phyloP scores from a whole-genome alignment of 2,329 filamentous ascomycete genomes.

The Talaromyces islandicus region DNA sequence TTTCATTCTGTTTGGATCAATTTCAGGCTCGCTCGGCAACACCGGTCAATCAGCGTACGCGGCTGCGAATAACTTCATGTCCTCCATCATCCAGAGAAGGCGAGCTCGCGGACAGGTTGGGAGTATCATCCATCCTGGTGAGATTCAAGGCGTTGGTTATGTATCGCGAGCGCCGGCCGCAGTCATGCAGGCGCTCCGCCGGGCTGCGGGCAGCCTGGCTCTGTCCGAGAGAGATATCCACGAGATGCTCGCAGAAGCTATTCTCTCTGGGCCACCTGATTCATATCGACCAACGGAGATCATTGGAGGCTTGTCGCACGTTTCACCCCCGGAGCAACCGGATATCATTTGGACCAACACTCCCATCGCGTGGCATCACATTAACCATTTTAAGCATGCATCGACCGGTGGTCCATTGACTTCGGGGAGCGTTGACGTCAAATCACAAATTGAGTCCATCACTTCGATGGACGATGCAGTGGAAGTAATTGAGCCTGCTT shows the following conservation, averaged over 20 bases:
- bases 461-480: neutral
- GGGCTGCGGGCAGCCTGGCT: too few species aligned
- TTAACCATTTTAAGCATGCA: neutral
- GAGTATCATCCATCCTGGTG: slow-evolving; percentile 21
- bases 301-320: slow-evolving; percentile 14
- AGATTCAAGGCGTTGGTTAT: slow-evolving; percentile 23
- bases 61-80: slow-evolving; percentile 18
- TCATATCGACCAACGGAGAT: slow-evolving; percentile 12
- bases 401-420: neutral
- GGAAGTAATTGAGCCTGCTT: neutral
- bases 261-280: slow-evolving; percentile 35
- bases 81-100: slow-evolving; percentile 9
- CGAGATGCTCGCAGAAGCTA: slow-evolving; percentile 48
- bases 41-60: slow-evolving; percentile 35
- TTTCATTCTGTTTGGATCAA: slow-evolving; percentile 31
- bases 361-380: neutral
- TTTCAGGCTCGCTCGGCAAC: slow-evolving; percentile 18
- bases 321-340: neutral
- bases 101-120: slow-evolving; percentile 8
- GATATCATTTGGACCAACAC: neutral
- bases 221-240: slow-evolving; percentile 46
- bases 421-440: neutral
- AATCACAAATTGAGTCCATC: neutral
- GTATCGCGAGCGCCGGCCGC: neutral
- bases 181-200: neutral